A percentile compares a stretch with the other conserved stretches of the same genome.
phyloP scores from a whole-genome alignment of 345 rosid genomes.

The Mercurialis annua region DNA sequence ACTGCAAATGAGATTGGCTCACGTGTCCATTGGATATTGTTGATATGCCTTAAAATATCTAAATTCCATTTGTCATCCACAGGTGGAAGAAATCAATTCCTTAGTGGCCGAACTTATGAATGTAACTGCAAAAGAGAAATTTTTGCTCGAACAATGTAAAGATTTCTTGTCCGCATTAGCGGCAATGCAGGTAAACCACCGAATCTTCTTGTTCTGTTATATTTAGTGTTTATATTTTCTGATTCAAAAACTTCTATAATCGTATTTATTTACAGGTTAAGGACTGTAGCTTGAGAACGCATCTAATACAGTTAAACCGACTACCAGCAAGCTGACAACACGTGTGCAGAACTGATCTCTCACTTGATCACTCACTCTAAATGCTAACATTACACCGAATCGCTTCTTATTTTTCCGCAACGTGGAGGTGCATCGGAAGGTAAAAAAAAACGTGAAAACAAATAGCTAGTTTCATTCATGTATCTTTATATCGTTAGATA shows the following conservation, averaged over 20 bases:
- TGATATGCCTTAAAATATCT: background rate
- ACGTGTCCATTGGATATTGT: background rate
- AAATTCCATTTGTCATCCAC: slow-evolving; percentile 12
- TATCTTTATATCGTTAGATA: slow-evolving; percentile 21
- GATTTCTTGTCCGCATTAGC: slow-evolving; percentile 63
- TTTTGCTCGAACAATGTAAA: slow-evolving; percentile 64
- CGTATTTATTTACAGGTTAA: slow-evolving; percentile 58
- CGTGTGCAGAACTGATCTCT: slow-evolving; percentile 61
- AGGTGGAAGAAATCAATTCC: slow-evolving; percentile 76
- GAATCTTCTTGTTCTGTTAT: background rate
- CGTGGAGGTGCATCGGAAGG: slow-evolving; percentile 39
- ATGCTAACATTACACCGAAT: slow-evolving; percentile 51
- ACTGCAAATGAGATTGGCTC: background rate
- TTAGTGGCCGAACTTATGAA: slow-evolving; percentile 60
- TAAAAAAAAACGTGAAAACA: slow-evolving; percentile 26
- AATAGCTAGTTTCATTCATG: slow-evolving; percentile 26
- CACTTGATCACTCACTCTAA: slow-evolving; percentile 60
- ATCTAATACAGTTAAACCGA: slow-evolving; percentile 61
- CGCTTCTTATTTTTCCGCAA: slow-evolving; percentile 31
- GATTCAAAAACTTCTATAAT: background rate
- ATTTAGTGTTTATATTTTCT: background rate
- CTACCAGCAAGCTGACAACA: slow-evolving; percentile 64
- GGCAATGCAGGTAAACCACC: slow-evolving; percentile 67
- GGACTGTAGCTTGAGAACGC: slow-evolving; percentile 85
- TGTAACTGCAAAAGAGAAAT: slow-evolving; percentile 61